Conservation (phyloP, 306 rosid species). For the Pterocarpus macrocarpus region DNA sequence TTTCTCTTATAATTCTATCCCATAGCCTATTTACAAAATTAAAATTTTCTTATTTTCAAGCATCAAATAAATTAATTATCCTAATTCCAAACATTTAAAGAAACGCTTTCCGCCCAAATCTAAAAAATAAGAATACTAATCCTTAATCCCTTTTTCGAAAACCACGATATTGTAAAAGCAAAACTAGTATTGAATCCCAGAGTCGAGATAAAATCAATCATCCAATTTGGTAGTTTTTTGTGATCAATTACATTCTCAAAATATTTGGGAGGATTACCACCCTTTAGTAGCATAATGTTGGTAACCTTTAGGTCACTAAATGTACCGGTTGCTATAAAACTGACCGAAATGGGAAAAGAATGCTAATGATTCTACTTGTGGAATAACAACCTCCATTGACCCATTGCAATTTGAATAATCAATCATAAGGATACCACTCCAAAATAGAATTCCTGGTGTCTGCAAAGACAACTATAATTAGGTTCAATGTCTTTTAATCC, state of each 20-base stretch:
- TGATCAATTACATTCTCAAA: constrained; percentile 77
- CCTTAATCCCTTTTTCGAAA: too few species aligned
- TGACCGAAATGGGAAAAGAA: constrained; percentile 88
- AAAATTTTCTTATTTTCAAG: too few species aligned
- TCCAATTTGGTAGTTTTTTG: constrained; percentile 86
- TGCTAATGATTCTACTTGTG: constrained; percentile 80
- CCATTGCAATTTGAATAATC: constrained; percentile 94
- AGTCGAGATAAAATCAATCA: constrained; percentile 46
- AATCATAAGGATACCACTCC: constrained; percentile 90
- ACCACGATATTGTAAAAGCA: background rate
- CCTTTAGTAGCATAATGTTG: constrained; percentile 71
- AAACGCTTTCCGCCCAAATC: too few species aligned
- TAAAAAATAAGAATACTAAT: too few species aligned
- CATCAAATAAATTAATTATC: too few species aligned
- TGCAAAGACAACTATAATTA: constrained; percentile 45
- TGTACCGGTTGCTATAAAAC: constrained; percentile 77
- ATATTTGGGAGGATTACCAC: constrained; percentile 80
- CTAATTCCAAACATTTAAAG: too few species aligned
- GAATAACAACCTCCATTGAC: constrained; percentile 93
- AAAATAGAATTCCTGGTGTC: constrained; percentile 86
- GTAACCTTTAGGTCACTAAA: constrained; percentile 90
- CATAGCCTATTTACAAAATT: too few species aligned
- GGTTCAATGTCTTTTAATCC: background rate
- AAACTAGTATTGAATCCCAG: constrained; percentile 24
- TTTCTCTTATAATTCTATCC: too few species aligned